These are phyloP conservation scores for Boletus eberwhitei DNA, from an alignment of 768 basidiomycete species.

Conservation along the genomic window DNA sequence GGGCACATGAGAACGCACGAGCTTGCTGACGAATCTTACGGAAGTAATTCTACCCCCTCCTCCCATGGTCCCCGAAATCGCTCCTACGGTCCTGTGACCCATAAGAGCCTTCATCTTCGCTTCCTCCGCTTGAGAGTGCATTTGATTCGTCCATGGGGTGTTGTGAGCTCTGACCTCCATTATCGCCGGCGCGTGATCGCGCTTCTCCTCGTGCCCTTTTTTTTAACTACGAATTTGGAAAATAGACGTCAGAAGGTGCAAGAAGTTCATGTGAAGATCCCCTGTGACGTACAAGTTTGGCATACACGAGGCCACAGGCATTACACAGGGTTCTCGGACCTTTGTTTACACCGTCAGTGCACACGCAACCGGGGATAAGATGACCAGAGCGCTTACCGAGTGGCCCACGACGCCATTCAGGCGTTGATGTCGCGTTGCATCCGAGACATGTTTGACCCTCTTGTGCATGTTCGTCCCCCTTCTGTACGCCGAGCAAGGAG, in stretches of 20 bases:
- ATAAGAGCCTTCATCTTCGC: conserved; percentile 34
- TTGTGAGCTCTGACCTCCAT: conserved; percentile 30
- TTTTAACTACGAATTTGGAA: conserved; percentile 25
- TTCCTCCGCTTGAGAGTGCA: conserved; percentile 28
- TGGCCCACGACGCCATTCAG: conserved; percentile 83
- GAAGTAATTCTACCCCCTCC: conserved; percentile 27
- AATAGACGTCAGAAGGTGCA: conserved; percentile 21
- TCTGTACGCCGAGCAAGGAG: conserved; percentile 22
- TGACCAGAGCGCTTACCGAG: conserved; percentile 52
- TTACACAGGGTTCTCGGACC: conserved; percentile 83
- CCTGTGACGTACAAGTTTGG: conserved; percentile 66
- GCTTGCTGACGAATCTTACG: conserved; percentile 19
- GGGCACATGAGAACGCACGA: conserved; percentile 19
- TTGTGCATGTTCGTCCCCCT: conserved; percentile 41
- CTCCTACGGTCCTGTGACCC: conserved; percentile 35
- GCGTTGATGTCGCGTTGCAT: conserved; percentile 80
- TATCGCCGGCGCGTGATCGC: conserved; percentile 26
- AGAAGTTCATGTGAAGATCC: conserved; percentile 16
- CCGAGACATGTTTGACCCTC: conserved; percentile 78
- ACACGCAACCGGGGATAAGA: conserved; percentile 23
- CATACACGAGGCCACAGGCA: conserved; percentile 83
- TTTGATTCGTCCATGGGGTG: conserved; percentile 26
- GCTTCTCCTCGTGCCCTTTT: conserved; percentile 35
- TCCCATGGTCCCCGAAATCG: conserved; percentile 34
- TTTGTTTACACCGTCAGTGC: conserved; percentile 34